These are phyloP conservation scores for Penstemon davidsonii DNA, from an alignment of 257 asterid genomes.

Conservation along the genomic window DNA sequence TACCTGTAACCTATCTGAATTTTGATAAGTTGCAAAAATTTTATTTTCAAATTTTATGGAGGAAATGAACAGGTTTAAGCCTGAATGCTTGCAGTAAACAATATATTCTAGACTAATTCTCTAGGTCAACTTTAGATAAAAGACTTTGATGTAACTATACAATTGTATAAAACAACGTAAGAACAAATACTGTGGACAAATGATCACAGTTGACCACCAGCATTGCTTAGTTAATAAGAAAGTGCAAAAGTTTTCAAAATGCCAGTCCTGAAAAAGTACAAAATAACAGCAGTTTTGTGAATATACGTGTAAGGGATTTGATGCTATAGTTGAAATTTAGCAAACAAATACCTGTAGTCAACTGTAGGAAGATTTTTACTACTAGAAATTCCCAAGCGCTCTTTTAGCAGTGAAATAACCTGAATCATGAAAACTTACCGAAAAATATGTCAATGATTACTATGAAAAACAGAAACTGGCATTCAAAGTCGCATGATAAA, in stretches of 20 bases:
- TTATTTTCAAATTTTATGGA: slow-evolving; percentile 19
- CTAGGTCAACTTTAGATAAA: slow-evolving; percentile 13
- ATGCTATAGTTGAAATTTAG: slow-evolving; percentile 17
- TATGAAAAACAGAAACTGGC: slow-evolving; percentile 18
- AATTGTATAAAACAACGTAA: slow-evolving; percentile 9
- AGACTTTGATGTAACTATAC: background rate
- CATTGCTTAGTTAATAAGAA: slow-evolving; percentile 15
- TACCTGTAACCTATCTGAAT: slow-evolving; percentile 11
- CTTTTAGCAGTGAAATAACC: slow-evolving; percentile 81
- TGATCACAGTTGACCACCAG: slow-evolving; percentile 10
- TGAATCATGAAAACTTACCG: slow-evolving; percentile 45
- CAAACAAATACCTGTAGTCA: slow-evolving; percentile 64
- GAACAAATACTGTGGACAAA: slow-evolving; percentile 16
- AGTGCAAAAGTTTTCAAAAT: slow-evolving; percentile 7
- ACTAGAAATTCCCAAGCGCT: slow-evolving; percentile 66
- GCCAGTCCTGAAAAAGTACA: slow-evolving; percentile 16
- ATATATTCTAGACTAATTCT: slow-evolving; percentile 13
- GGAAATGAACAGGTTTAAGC: slow-evolving; percentile 14
- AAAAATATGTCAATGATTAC: slow-evolving; percentile 32
- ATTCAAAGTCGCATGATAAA: slow-evolving; percentile 3
- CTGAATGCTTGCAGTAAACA: slow-evolving; percentile 12
- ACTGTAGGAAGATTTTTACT: slow-evolving; percentile 73
- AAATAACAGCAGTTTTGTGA: slow-evolving; percentile 10
- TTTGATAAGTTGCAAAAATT: slow-evolving; percentile 15
- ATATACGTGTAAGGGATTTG: background rate